Percentiles rank a stretch among this genome's conserved stretches.
phyloP scores from a whole-genome alignment of 306 rosid genomes.

The Mimosa bimucronata region DNA sequence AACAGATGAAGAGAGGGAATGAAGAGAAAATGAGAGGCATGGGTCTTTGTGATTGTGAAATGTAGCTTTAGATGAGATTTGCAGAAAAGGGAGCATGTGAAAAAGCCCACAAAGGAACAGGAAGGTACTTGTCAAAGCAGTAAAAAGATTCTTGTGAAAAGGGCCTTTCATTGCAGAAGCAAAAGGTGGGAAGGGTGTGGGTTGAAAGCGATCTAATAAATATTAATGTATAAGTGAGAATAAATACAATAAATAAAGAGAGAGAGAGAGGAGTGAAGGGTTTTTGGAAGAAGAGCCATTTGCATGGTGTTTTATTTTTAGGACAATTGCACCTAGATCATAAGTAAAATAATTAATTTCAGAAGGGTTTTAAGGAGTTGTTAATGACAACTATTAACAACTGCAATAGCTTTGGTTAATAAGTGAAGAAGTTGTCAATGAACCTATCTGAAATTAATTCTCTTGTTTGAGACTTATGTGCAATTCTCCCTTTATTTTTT shows the following conservation, averaged over 20 bases:
- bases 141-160: slow-evolving; percentile 46
- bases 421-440: too few relatives aligned
- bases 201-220: neutral
- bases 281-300: neutral
- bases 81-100: neutral
- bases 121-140: slow-evolving; percentile 43
- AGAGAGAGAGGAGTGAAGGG: neutral
- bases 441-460: too few relatives aligned
- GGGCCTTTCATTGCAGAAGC: slow-evolving; percentile 25
- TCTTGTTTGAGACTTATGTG: too few relatives aligned
- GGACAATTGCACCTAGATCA: too few relatives aligned
- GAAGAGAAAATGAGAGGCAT: slow-evolving; percentile 8
- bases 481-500: too few relatives aligned
- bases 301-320: too few relatives aligned
- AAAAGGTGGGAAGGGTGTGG: slow-evolving; percentile 16
- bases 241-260: neutral
- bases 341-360: too few relatives aligned
- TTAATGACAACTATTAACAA: too few relatives aligned
- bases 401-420: too few relatives aligned
- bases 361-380: too few relatives aligned
- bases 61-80: slow-evolving; percentile 3
- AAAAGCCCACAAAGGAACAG: slow-evolving; percentile 42
- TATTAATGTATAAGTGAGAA: neutral
- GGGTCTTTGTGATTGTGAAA: slow-evolving; percentile 1
- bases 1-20: neutral